Conservation (phyloP, 2,329 filamentous ascomycete genomes). For the Microsporum audouinii region DNA sequence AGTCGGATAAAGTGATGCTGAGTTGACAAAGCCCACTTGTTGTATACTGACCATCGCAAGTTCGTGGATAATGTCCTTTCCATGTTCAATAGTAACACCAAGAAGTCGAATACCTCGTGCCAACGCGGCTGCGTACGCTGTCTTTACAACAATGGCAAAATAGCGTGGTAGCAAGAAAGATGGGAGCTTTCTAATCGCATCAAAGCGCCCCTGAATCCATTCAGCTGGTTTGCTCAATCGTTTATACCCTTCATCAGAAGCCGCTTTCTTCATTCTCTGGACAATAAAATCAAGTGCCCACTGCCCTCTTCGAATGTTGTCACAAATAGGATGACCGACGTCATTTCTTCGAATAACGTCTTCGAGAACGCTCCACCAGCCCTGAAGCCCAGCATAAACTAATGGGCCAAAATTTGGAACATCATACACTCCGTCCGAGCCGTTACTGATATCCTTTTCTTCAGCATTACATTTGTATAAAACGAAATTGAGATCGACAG, state of each 20-base stretch:
- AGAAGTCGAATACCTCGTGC: conserved; percentile 69
- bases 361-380: conserved; percentile 90
- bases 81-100: conserved; percentile 61
- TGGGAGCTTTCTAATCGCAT: conserved; percentile 72
- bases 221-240: conserved; percentile 53
- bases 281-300: conserved; percentile 89
- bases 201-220: conserved; percentile 77
- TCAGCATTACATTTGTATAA: conserved; percentile 88
- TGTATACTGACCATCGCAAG: conserved; percentile 87
- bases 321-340: conserved; percentile 82
- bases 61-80: conserved; percentile 80
- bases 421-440: conserved; percentile 75
- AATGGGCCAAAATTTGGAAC: conserved; percentile 74
- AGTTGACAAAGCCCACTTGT: conserved; percentile 77
- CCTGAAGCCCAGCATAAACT: conserved; percentile 93
- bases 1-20: conserved; percentile 77
- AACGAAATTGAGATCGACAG: conserved; percentile 81
- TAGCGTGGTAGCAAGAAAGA: conserved; percentile 86
- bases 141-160: conserved; percentile 79
- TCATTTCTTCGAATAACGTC: conserved; percentile 80
- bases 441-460: conserved; percentile 65
- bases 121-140: conserved; percentile 74
- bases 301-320: conserved; percentile 79
- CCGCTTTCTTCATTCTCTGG: conserved; percentile 62
- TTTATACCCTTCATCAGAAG: conserved; percentile 50